Conservation (phyloP, 1,284 basidiomycete genomes). For the Microbotryum silenes-acaulis region DNA sequence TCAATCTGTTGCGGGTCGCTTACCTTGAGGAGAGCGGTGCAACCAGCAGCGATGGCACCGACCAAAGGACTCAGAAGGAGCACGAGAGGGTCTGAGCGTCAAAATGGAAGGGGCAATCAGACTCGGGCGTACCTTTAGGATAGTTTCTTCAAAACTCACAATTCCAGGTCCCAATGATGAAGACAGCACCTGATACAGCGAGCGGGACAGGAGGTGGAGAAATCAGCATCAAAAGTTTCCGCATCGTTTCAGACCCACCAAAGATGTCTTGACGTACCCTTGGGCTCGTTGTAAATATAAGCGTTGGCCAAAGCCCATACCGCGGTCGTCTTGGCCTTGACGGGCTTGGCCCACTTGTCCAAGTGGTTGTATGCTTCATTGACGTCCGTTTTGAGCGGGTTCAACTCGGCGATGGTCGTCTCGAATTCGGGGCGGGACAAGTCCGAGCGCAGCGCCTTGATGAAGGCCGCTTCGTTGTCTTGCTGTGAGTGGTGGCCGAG, state of each 20-base stretch:
- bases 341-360: slow-evolving; percentile 40
- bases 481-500: slow-evolving; percentile 6
- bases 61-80: slow-evolving; percentile 40
- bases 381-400: slow-evolving; percentile 37
- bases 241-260: not conserved
- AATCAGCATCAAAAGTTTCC: not conserved
- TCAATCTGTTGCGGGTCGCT: not conserved
- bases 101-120: not conserved
- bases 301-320: slow-evolving; percentile 39
- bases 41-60: slow-evolving; percentile 43
- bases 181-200: slow-evolving; percentile 35
- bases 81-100: not conserved
- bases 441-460: slow-evolving; percentile 39
- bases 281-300: slow-evolving; percentile 41
- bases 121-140: not conserved
- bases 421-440: slow-evolving; percentile 41
- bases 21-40: slow-evolving; percentile 38
- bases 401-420: slow-evolving; percentile 39
- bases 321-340: slow-evolving; percentile 35
- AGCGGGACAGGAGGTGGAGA: not conserved
- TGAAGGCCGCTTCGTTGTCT: slow-evolving; percentile 39
- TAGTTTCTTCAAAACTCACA: slow-evolving; percentile 3
- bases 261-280: slow-evolving; percentile 20
- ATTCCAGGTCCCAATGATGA: slow-evolving; percentile 43
- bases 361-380: slow-evolving; percentile 38